Conservation (phyloP, 2,329 filamentous ascomycete genomes). For the Cryphonectria carpinicola region DNA sequence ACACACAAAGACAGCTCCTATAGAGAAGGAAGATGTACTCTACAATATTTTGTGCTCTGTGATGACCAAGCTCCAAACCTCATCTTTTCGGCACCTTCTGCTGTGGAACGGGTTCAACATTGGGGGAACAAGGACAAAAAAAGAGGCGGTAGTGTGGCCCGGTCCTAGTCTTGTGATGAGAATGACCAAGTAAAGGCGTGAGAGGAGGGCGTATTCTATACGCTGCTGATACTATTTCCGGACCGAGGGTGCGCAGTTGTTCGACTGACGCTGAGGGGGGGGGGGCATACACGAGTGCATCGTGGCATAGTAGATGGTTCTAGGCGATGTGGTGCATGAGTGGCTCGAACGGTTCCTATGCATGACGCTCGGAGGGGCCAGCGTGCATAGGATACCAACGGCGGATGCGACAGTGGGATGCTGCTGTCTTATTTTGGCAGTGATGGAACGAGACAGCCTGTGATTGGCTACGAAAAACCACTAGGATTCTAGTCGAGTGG, state of each 20-base stretch:
- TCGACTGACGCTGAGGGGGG: constrained; percentile 4
- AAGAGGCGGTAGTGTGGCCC: too few relatives aligned
- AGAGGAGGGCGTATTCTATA: not conserved
- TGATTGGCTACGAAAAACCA: constrained; percentile 5
- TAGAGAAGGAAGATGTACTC: not conserved
- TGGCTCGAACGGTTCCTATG: constrained; percentile 13
- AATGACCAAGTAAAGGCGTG: not conserved
- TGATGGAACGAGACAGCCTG: not conserved
- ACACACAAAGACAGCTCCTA: not conserved
- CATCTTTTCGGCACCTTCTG: not conserved
- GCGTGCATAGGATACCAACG: constrained; percentile 13
- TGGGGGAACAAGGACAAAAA: too few relatives aligned
- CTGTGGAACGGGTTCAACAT: constrained; percentile 4
- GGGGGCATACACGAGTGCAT: constrained; percentile 2
- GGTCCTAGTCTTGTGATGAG: too few relatives aligned
- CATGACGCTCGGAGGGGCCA: constrained; percentile 8
- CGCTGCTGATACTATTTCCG: constrained; percentile 1
- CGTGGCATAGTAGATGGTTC: constrained; percentile 11
- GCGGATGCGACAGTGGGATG: constrained; percentile 20
- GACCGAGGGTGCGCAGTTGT: not conserved
- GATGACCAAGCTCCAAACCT: not conserved
- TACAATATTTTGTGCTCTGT: not conserved
- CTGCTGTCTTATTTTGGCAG: constrained; percentile 12
- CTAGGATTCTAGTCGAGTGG: constrained; percentile 11
- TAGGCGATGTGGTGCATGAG: constrained; percentile 19